Base-by-base conservation (phyloP, 2,329 filamentous ascomycete genomes). In the Diaporthe vaccinii region DNA sequence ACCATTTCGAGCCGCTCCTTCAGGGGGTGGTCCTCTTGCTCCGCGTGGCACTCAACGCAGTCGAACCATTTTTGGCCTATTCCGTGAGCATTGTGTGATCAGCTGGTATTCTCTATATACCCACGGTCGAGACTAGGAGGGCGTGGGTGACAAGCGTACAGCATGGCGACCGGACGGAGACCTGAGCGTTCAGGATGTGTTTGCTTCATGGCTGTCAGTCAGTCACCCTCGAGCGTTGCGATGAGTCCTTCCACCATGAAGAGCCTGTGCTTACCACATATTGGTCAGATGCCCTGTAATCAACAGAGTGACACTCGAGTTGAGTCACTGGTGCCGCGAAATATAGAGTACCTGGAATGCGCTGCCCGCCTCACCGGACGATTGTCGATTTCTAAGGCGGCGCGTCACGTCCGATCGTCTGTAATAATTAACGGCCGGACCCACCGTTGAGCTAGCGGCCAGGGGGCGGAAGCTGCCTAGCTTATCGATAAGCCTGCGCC, bases 151-250 rank as follows among this genome's bases (percentile, higher is more conserved):
- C 65, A 57, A 51, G 85, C 92, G 81, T 91, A 96, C 97, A 99
- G 89, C 97, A 99, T 77, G 96, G 94, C 74, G 96, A 97, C 80
- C 97, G 94, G 86, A 99, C 97, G 75, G 96, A 89, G 82, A 99
- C 97, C 87, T 99, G 97, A 78, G 96, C 97, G 89, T 99, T 99
- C 84, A 99, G 92, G 82, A 99, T 89, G 88, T 99, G 97, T 90
- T 98, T 98, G 89, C 97, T 98, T 80, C 12, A 28, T 57, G 22
- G 25, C 44, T 46, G 62, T 72, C 25, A 76, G 75, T 68, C 12
- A 36, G n/a, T 25, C 31, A 25, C n/a, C 44, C 62, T 58, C 20
- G 12, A 28, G 53, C 10, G 17, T n/a, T 1, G 25, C 4, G 31
- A 3, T 22, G 9, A 10, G 17, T 25, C 22, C 7, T 34, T 36